Percentiles rank a stretch among this genome's conserved stretches.
Evolutionary conservation across 768 basidiomycete genomes (phyloP).

Genomic region (Calocybe cyanea): DNA sequence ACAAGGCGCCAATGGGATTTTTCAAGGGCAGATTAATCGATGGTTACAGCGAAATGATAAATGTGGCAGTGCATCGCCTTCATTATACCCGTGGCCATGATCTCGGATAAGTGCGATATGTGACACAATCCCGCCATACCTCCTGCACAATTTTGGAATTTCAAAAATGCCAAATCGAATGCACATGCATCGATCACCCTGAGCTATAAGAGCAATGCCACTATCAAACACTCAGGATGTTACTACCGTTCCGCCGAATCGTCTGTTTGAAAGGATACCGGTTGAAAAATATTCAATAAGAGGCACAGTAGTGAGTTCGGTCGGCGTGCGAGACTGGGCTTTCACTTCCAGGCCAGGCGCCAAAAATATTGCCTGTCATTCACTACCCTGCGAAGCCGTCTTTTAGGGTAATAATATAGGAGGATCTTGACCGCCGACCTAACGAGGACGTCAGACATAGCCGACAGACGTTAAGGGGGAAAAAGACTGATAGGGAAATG

Average conservation of each 20-base stretch:
- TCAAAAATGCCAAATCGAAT: background rate
- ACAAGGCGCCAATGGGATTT: background rate
- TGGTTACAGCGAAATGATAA: too few species aligned
- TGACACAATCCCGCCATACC: background rate
- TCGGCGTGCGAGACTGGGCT: background rate
- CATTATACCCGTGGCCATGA: background rate
- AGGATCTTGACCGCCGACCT: background rate
- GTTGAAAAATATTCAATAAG: too few species aligned
- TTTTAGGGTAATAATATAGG: background rate
- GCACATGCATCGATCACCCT: too few species aligned
- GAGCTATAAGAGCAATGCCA: too few species aligned
- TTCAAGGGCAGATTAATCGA: constrained; percentile 5
- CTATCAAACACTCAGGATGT: too few species aligned
- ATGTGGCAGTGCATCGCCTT: background rate
- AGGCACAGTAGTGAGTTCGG: too few species aligned
- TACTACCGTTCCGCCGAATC: too few species aligned
- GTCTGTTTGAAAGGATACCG: too few species aligned
- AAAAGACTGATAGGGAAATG: too few species aligned
- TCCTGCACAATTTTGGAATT: background rate
- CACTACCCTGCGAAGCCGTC: background rate
- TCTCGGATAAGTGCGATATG: constrained; percentile 2
- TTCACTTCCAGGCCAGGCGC: background rate
- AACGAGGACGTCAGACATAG: too few species aligned
- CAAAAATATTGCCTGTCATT: background rate
- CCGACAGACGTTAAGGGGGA: too few species aligned